Conservation (phyloP, 2,329 filamentous ascomycete genomes). For the Trichothecium roseum region DNA sequence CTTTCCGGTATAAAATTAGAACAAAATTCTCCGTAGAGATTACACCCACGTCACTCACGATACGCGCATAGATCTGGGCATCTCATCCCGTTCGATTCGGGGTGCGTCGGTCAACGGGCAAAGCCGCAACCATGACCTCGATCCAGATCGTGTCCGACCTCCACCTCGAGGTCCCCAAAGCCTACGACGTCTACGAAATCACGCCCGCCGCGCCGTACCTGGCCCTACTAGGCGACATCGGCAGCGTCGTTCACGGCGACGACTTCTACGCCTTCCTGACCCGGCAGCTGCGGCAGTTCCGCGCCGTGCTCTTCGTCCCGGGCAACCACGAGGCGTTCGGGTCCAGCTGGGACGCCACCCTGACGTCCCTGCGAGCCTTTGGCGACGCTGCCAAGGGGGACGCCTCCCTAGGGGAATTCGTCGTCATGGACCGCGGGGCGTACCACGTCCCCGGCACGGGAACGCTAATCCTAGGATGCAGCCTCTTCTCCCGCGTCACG, state of each 20-base stretch:
- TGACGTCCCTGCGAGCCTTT: conserved; percentile 18
- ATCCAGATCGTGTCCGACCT: conserved; percentile 47
- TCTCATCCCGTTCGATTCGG: too few species aligned
- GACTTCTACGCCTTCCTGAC: conserved; percentile 35
- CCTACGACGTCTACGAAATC: conserved; percentile 41
- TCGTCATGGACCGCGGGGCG: conserved; percentile 7
- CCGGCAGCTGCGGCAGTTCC: conserved; percentile 35
- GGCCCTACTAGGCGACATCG: conserved; percentile 47
- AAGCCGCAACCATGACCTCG: conserved; percentile 12
- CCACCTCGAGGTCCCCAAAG: conserved; percentile 38
- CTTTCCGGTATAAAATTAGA: too few species aligned
- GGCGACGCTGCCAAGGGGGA: conserved; percentile 15
- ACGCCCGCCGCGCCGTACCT: conserved; percentile 35
- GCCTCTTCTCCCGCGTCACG: conserved; percentile 37
- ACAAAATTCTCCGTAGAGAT: too few species aligned
- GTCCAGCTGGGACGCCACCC: conserved; percentile 23
- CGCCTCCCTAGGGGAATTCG: conserved; percentile 1
- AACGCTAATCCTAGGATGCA: conserved; percentile 23
- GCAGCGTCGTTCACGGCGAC: conserved; percentile 27
- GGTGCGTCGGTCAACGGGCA: too few species aligned
- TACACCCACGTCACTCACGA: too few species aligned
- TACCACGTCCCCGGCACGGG: conserved; percentile 13
- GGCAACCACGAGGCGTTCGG: conserved; percentile 48
- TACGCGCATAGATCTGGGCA: too few species aligned
- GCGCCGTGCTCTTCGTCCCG: conserved; percentile 37